Evolutionary conservation across 2,329 filamentous ascomycete genomes (phyloP).

Genomic region (Phaeosphaeriaceae sp.): DNA sequence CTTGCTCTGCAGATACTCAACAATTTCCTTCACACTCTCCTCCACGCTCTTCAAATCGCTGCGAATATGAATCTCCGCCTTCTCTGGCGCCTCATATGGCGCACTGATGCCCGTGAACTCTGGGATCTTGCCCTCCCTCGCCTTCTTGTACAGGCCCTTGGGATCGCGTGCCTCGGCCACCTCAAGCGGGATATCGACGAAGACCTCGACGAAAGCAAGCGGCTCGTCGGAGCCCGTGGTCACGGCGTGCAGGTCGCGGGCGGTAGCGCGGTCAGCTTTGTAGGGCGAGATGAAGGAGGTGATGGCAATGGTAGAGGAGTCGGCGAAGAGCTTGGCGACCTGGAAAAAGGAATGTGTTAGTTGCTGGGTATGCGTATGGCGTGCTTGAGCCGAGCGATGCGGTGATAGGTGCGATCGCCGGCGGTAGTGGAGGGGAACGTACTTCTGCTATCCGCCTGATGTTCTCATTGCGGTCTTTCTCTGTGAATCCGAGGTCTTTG

Average conservation of each 20-base stretch:
- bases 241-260: constrained; percentile 78
- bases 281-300: constrained; percentile 98
- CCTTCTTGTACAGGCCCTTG: constrained; percentile 98
- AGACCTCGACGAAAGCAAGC: constrained; percentile 92
- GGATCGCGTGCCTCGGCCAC: constrained; percentile 95
- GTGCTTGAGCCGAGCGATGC: constrained; percentile 16
- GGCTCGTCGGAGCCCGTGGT: constrained; percentile 63
- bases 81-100: constrained; percentile 89
- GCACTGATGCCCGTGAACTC: constrained; percentile 96
- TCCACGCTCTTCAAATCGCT: constrained; percentile 84
- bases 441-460: constrained; percentile 92
- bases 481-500: constrained; percentile 94
- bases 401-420: background rate
- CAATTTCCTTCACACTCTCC: constrained; percentile 86
- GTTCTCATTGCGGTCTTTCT: constrained; percentile 95
- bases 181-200: constrained; percentile 87
- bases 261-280: constrained; percentile 81
- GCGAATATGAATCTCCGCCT: constrained; percentile 85
- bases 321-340: constrained; percentile 96
- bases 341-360: constrained; percentile 33
- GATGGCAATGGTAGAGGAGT: constrained; percentile 84
- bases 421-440: constrained; percentile 16
- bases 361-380: constrained; percentile 18
- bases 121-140: constrained; percentile 89
- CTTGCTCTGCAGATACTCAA: constrained; percentile 76